Percentiles rank a stretch among this genome's conserved stretches.
These are phyloP conservation scores for Neopestalotiopsis rosae DNA, from an alignment of 2,329 filamentous ascomycete species.

Conservation along the genomic window DNA sequence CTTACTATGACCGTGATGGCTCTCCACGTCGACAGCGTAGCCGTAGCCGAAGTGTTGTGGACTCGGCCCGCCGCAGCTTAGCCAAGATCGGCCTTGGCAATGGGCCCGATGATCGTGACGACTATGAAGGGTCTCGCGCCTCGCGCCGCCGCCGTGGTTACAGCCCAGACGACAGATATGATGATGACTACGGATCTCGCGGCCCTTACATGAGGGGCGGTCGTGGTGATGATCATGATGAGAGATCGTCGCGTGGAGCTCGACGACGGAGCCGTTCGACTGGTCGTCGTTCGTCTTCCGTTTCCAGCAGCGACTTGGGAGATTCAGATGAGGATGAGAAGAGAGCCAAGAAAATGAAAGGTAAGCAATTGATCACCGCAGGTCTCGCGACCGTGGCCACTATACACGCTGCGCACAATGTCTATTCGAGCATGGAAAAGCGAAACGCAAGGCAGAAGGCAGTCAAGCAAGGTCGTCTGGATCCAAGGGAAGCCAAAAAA, in stretches of 20 bases:
- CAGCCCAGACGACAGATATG: constrained; percentile 40
- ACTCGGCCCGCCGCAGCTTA: constrained; percentile 64
- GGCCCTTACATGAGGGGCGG: constrained; percentile 41
- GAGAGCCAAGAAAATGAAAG: constrained; percentile 61
- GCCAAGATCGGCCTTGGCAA: constrained; percentile 66
- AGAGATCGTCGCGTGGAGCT: constrained; percentile 44
- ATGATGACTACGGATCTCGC: constrained; percentile 36
- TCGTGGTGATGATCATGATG: constrained; percentile 48
- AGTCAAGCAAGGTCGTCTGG: constrained; percentile 58
- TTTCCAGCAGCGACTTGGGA: constrained; percentile 60
- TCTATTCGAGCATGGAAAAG: constrained; percentile 65
- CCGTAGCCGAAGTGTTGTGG: constrained; percentile 70
- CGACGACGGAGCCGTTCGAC: constrained; percentile 44
- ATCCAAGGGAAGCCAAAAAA: constrained; percentile 56
- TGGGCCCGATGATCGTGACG: constrained; percentile 50
- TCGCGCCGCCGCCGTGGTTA: constrained; percentile 40
- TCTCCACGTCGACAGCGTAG: constrained; percentile 50
- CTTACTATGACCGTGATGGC: constrained; percentile 48
- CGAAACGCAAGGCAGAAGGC: constrained; percentile 57
- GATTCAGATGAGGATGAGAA: constrained; percentile 64
- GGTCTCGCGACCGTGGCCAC: constrained; percentile 63
- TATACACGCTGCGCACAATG: constrained; percentile 63
- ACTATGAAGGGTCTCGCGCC: constrained; percentile 44
- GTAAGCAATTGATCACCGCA: constrained; percentile 65
- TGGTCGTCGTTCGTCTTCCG: constrained; percentile 50